Base-by-base conservation (phyloP, 164 flowering plant species). In the Magnolia kwangsiensis region DNA sequence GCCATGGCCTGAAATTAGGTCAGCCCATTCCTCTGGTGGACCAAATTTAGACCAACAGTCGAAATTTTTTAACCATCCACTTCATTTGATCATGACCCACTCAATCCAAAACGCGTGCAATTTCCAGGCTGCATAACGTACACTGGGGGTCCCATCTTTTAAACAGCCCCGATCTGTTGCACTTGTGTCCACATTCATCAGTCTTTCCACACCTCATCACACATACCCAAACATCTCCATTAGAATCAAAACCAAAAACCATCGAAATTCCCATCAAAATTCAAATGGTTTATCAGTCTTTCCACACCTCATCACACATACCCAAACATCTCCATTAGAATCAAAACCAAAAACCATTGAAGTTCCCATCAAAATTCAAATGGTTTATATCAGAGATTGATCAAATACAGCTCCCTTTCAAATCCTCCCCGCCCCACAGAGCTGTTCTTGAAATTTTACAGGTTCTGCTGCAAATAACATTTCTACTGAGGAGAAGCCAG, bases 401-500 rank as follows among this genome's bases (percentile, higher is more conserved):
- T 58, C 72, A 67, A 24, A 51, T 51, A 66, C 31, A 20, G n/a
- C 29, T 50, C 37, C 70, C 16, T 1, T 51, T 24, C 18, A 58
- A 74, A 66, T 27, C 13, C 23, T 49, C 21, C 58, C 45, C 51
- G 2, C 50, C 50, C 4, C 19, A 37, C 45, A 37, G 61, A 55
- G 18, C 61, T 55, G 61, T 3, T 16, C 61, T 58, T 20, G n/a
- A 59, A 11, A 8, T 27, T 51, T 81, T 70, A 95, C 81, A 95
- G 93, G 71, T 95, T 93, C 72, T 95, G 97, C 84, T 90, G 90
- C 89, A 95, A 95, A 85, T 89, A 88, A 93, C 90, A 93, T 77
- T 82, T 87, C 76, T 91, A 83, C 73, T 85, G 93, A 71, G 98
- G 99, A 71, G 98, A 93, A 67, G 97, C 99, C 55, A 97, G 98